These are phyloP conservation scores for Ascochyta lentis DNA, from an alignment of 2,329 filamentous ascomycete species.

Conservation along the genomic window DNA sequence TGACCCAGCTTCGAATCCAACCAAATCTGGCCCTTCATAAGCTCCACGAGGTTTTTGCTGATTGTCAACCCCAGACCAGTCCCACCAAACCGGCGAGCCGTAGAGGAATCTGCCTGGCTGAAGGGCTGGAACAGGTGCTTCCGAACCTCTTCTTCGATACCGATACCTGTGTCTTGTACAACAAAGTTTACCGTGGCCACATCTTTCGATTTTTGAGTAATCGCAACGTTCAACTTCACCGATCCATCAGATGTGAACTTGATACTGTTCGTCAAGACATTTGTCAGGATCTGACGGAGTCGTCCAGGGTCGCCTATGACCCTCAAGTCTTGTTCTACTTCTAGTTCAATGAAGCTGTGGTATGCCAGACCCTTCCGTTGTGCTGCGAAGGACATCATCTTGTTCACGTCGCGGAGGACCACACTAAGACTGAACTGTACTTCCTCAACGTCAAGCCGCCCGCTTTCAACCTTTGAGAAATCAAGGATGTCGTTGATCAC, in stretches of 20 bases:
- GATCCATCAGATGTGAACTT: constrained; percentile 50
- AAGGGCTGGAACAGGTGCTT: constrained; percentile 80
- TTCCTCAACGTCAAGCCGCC: constrained; percentile 77
- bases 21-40: constrained; percentile 79
- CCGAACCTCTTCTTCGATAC: constrained; percentile 78
- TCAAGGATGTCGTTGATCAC: constrained; percentile 93
- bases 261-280: constrained; percentile 67
- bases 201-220: constrained; percentile 69
- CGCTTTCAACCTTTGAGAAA: constrained; percentile 85
- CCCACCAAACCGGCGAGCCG: constrained; percentile 78
- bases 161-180: constrained; percentile 80
- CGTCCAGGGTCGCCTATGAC: constrained; percentile 87
- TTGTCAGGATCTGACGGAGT: constrained; percentile 82
- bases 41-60: constrained; percentile 75
- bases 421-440: constrained; percentile 79
- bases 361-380: constrained; percentile 80
- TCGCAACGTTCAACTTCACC: constrained; percentile 66
- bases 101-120: constrained; percentile 81
- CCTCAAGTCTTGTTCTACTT: constrained; percentile 71
- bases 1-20: constrained; percentile 70
- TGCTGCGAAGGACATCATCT: constrained; percentile 87
- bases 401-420: constrained; percentile 78
- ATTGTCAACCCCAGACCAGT: constrained; percentile 81
- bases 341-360: constrained; percentile 66
- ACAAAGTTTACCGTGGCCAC: constrained; percentile 72